A percentile compares a stretch with the other conserved stretches of the same genome.
Evolutionary conservation across 805 yeast genomes (phyloP).

Genomic region (Vanderwaltozyma tropicalis): DNA sequence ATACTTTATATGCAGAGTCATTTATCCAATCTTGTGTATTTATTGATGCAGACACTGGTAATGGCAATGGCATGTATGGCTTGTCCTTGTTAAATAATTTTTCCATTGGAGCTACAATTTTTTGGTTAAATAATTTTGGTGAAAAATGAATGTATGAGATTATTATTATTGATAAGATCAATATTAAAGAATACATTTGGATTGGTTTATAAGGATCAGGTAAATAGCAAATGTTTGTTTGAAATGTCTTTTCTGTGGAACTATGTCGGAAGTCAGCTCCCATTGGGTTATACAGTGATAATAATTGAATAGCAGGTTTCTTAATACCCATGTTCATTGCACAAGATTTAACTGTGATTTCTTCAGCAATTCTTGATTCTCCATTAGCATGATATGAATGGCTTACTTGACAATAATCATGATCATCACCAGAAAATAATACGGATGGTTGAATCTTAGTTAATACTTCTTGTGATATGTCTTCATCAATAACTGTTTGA

Average conservation of each 20-base stretch:
- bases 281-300: slow-evolving; percentile 50
- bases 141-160: slow-evolving; percentile 19
- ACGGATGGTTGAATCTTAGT: slow-evolving; percentile 50
- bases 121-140: slow-evolving; percentile 22
- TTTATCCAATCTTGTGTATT: background rate
- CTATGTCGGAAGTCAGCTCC: too few species aligned
- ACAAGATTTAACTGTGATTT: slow-evolving; percentile 78
- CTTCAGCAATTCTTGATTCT: slow-evolving; percentile 37
- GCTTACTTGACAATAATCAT: slow-evolving; percentile 77
- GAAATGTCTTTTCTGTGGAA: slow-evolving; percentile 22
- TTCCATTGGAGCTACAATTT: slow-evolving; percentile 6
- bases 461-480: slow-evolving; percentile 49
- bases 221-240: slow-evolving; percentile 44
- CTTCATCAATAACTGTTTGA: slow-evolving; percentile 73
- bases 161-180: slow-evolving; percentile 11
- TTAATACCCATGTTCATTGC: slow-evolving; percentile 90
- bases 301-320: slow-evolving; percentile 76
- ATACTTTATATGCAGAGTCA: background rate
- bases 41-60: slow-evolving; percentile 12
- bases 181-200: slow-evolving; percentile 25
- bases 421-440: slow-evolving; percentile 90
- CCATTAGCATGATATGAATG: slow-evolving; percentile 34
- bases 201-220: slow-evolving; percentile 44
- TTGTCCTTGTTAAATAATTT: background rate
- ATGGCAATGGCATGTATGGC: slow-evolving; percentile 5